Conservation (phyloP, 31 red algal genomes). For the Porphyra umbilicalis region DNA sequence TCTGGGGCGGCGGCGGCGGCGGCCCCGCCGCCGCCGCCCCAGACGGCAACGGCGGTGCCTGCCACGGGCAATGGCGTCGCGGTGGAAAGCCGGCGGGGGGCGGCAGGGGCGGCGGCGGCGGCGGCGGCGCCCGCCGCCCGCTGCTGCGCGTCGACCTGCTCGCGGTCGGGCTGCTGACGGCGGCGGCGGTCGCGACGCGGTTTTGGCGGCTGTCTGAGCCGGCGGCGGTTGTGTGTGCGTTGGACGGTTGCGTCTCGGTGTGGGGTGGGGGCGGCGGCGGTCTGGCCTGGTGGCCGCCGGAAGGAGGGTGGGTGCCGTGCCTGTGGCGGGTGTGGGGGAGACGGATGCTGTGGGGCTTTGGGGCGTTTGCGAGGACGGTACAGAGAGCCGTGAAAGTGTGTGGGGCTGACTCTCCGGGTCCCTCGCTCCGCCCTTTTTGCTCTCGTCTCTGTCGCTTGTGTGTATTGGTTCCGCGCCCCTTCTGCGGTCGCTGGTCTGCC, state of each 20-base stretch:
- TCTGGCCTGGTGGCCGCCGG: too few species aligned
- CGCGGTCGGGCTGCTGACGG: not conserved
- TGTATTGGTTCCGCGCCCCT: not conserved
- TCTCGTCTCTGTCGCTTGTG: not conserved
- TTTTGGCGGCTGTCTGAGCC: not conserved
- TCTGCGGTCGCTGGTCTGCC: not conserved
- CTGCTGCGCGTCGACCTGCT: not conserved
- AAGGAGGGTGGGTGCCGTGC: too few species aligned
- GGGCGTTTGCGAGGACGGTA: too few species aligned
- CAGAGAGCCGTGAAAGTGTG: too few species aligned
- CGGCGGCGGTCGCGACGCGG: not conserved
- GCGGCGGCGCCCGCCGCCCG: not conserved
- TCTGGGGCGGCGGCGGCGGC: not conserved
- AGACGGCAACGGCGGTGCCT: not conserved
- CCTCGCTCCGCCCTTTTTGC: too few species aligned
- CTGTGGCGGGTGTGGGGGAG: too few species aligned
- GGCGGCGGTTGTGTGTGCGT: not conserved
- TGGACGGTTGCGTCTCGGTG: too few species aligned
- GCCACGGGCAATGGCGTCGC: not conserved
- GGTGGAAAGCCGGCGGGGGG: not conserved
- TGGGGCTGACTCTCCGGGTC: too few species aligned
- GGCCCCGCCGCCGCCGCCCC: not conserved
- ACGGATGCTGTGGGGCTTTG: too few species aligned
- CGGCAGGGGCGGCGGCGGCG: not conserved
- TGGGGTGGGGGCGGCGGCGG: too few species aligned